Percentiles rank a stretch among this genome's conserved stretches.
Evolutionary conservation across 1,284 basidiomycete genomes (phyloP).

Genomic region (Phlebopus sp.): DNA sequence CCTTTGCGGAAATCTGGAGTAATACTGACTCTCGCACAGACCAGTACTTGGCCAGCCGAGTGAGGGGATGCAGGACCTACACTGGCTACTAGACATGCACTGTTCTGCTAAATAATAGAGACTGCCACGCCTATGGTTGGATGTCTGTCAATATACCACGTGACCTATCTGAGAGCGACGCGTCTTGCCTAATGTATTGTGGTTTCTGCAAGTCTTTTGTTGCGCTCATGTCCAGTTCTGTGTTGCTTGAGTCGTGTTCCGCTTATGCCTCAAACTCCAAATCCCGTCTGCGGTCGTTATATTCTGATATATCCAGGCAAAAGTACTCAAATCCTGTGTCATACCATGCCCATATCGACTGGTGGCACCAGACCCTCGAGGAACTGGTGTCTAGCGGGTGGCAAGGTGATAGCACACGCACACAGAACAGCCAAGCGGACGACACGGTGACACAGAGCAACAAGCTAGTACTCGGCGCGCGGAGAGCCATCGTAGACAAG

Average conservation of each 20-base stretch:
- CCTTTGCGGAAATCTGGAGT: neutral
- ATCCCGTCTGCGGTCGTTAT: constrained; percentile 77
- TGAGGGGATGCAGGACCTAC: neutral
- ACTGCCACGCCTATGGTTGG: no score
- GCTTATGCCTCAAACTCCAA: constrained; percentile 52
- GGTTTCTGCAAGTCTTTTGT: constrained; percentile 1
- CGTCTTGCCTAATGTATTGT: neutral
- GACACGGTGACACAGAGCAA: constrained; percentile 33
- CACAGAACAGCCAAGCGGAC: constrained; percentile 24
- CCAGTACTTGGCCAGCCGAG: constrained; percentile 18
- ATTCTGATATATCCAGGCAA: constrained; percentile 85
- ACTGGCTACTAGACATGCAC: neutral
- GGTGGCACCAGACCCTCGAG: constrained; percentile 80
- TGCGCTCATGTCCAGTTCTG: constrained; percentile 19
- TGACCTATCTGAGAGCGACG: constrained; percentile 8
- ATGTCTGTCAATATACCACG: constrained; percentile 5
- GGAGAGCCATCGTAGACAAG: constrained; percentile 55
- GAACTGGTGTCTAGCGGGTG: constrained; percentile 59
- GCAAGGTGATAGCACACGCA: constrained; percentile 36
- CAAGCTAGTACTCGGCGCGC: constrained; percentile 64
- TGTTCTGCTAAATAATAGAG: no score
- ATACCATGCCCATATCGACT: constrained; percentile 78
- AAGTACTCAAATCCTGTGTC: constrained; percentile 82
- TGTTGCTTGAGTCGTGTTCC: constrained; percentile 36
- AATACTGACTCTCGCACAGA: constrained; percentile 17